phyloP scores from a whole-genome alignment of 768 basidiomycete species.

The Filobasidium wieringae region DNA sequence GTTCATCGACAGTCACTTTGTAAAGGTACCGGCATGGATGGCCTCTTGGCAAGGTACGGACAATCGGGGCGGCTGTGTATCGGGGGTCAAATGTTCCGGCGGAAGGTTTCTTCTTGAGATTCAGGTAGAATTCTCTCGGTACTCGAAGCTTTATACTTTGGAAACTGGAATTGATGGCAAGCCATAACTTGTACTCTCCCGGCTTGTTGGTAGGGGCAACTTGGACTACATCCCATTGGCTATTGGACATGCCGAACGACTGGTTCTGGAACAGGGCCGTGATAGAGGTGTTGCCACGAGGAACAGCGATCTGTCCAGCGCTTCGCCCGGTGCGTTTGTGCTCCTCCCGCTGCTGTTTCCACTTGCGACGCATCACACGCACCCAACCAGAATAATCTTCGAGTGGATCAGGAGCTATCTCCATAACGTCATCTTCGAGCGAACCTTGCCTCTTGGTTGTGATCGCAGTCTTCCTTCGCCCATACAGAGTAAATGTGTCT shows the following conservation, averaged over 20 bases:
- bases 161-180: slow-evolving; percentile 66
- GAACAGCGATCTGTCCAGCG: neutral
- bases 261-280: slow-evolving; percentile 64
- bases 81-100: slow-evolving; percentile 57
- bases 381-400: slow-evolving; percentile 66
- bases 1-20: slow-evolving; percentile 69
- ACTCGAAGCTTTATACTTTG: slow-evolving; percentile 72
- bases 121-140: slow-evolving; percentile 84
- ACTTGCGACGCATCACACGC: slow-evolving; percentile 59
- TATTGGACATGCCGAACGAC: slow-evolving; percentile 44
- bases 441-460: slow-evolving; percentile 44
- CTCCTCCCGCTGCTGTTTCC: slow-evolving; percentile 50
- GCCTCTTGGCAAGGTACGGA: slow-evolving; percentile 66
- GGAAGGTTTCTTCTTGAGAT: slow-evolving; percentile 60
- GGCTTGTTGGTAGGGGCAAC: slow-evolving; percentile 57
- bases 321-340: slow-evolving; percentile 20
- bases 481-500: slow-evolving; percentile 7
- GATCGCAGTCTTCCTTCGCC: slow-evolving; percentile 36
- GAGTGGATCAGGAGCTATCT: slow-evolving; percentile 52
- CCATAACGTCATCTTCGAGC: slow-evolving; percentile 39
- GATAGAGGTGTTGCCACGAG: slow-evolving; percentile 37
- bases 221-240: slow-evolving; percentile 87
- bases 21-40: slow-evolving; percentile 67
- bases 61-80: slow-evolving; percentile 62
- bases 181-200: slow-evolving; percentile 80